Evolutionary conservation across 768 basidiomycete genomes (phyloP), one percentile per base, ranked within the genome.

Genomic region (Lactarius tabidus): DNA sequence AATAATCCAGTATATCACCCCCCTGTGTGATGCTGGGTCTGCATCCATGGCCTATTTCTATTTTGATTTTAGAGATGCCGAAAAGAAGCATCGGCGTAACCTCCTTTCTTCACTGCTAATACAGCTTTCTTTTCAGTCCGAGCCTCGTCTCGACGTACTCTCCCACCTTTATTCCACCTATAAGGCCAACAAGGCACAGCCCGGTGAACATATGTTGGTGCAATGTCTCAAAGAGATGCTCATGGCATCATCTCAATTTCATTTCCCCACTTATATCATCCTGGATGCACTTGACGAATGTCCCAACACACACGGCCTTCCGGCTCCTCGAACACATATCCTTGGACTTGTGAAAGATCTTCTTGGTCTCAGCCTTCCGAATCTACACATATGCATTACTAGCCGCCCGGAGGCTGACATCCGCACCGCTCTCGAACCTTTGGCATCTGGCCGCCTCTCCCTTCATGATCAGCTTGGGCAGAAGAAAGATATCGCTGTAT

Each of bases 201-300:
- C 45, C 10, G 23, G 45, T 14, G 45, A 23, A 45, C 43, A 7
- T 45, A 12, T 10, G 9, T 23, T 45, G 45, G 1, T 23, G 2
- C 9, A 23, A 14, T 45, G 45, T 7, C 45, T 45, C 12, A 45
- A 45, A 5, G 45, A 45, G 3, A 45, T 45, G 45, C n/a, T 45
- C 0, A 23, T 23, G n/a, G n/a, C 3, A 4, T 12, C 3, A n/a
- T 1, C 43, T 10, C 9, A 3, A 9, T 23, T n/a, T n/a, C 20
- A 45, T 3, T 10, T 45, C 10, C 43, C 43, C 8, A 45, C 43
- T 14, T 45, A 45, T n/a, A 23, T 45, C 12, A 12, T 45, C 45
- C 5, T 45, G 3, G 45, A 45, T 12, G 45, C 45, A 1, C n/a
- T 45, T 23, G 45, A 45, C 1, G 45, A 45, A 45, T 45, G 45